Percentiles rank a stretch among this genome's conserved stretches.
Evolutionary conservation across 78 protist species (phyloP).

Genomic region (Diacronema lutheri): DNA sequence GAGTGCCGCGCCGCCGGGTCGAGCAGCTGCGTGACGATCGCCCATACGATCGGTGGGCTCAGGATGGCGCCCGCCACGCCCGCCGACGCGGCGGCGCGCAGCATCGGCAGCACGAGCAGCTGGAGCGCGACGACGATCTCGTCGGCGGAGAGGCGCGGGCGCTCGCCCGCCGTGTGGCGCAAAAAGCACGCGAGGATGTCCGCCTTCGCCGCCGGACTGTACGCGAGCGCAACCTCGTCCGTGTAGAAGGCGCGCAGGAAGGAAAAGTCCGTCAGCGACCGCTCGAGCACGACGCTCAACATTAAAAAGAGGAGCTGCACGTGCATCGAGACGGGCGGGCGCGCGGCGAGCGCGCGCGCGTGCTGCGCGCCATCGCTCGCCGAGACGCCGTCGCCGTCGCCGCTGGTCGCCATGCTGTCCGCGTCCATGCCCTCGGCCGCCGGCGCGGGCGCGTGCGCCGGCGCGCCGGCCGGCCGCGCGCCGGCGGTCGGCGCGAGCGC

Average conservation of each 20-base stretch:
- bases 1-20: slow-evolving; percentile 30
- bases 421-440: no score
- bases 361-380: no score
- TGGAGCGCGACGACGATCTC: slow-evolving; percentile 75
- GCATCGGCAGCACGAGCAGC: slow-evolving; percentile 67
- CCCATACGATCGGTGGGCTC: background rate
- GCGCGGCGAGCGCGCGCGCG: no score
- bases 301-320: slow-evolving; percentile 65
- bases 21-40: slow-evolving; percentile 22
- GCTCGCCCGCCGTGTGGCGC: background rate
- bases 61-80: background rate
- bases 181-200: slow-evolving; percentile 40
- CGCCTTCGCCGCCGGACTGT: slow-evolving; percentile 41
- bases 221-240: slow-evolving; percentile 44
- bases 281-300: slow-evolving; percentile 53
- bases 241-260: slow-evolving; percentile 63
- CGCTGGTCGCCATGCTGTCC: no score
- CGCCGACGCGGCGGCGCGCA: background rate
- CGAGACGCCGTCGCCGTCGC: no score
- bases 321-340: background rate
- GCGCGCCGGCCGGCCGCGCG: no score
- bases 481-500: no score
- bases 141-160: background rate
- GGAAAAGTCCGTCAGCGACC: slow-evolving; percentile 56
- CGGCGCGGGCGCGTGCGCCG: no score